A percentile compares a stretch with the other conserved stretches of the same genome.
phyloP scores from a whole-genome alignment of 495 filamentous ascomycete species.

The Letharia lupina region DNA sequence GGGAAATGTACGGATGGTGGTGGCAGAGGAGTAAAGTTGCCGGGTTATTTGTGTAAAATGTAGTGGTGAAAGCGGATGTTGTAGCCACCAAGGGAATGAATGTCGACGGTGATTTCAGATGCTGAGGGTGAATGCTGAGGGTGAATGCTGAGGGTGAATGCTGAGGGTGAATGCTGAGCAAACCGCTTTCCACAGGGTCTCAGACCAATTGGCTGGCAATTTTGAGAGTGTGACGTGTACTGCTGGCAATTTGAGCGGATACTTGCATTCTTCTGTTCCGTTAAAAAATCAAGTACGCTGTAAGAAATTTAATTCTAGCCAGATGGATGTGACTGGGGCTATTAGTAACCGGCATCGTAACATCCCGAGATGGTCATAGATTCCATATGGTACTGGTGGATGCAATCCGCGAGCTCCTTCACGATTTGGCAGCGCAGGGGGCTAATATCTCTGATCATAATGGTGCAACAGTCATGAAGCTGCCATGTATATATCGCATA shows the following conservation, averaged over 20 bases:
- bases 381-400: not conserved
- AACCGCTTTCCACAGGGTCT: not conserved
- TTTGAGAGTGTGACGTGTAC: not conserved
- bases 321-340: not conserved
- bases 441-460: not conserved
- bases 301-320: not conserved
- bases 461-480: not conserved
- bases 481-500: not conserved
- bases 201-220: not conserved
- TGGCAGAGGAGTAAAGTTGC: not conserved
- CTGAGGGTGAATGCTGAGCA: not conserved
- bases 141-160: not conserved
- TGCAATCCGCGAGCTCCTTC: not conserved
- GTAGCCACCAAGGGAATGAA: not conserved
- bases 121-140: not conserved
- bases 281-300: not conserved
- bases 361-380: not conserved
- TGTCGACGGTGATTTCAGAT: not conserved
- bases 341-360: not conserved
- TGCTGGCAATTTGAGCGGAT: not conserved
- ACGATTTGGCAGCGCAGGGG: not conserved
- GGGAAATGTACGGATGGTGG: not conserved
- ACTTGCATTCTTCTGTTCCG: not conserved
- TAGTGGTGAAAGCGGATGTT: not conserved
- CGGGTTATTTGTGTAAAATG: no score